Conservation (phyloP, 169 alveolate genomes). For the Plasmodium blacklocki region DNA sequence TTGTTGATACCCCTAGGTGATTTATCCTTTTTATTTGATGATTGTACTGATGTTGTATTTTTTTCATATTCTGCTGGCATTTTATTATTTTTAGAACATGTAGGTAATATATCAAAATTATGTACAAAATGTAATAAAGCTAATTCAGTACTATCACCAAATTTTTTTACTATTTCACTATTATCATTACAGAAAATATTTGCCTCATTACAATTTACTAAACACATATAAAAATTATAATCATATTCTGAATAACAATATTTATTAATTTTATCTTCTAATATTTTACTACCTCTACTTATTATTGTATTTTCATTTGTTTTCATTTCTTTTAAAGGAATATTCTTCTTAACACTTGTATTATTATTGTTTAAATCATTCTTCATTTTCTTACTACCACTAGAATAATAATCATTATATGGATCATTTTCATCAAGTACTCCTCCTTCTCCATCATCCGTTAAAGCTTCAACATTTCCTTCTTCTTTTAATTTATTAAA, state of each 20-base stretch:
- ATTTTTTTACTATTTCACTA: slow-evolving; percentile 47
- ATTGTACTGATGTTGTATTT: neutral
- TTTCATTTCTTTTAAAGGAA: slow-evolving; percentile 17
- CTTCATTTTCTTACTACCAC: neutral
- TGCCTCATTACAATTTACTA: slow-evolving; percentile 66
- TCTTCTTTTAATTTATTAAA: slow-evolving; percentile 19
- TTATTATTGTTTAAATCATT: neutral
- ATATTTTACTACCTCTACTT: slow-evolving; percentile 67
- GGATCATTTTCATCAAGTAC: neutral
- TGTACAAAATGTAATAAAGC: slow-evolving; percentile 68
- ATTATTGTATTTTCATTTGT: slow-evolving; percentile 54
- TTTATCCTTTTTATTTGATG: too few relatives aligned
- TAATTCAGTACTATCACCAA: slow-evolving; percentile 76
- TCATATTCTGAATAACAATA: slow-evolving; percentile 53
- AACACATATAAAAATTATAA: slow-evolving; percentile 63
- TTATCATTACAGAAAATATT: slow-evolving; percentile 41
- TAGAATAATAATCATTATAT: neutral
- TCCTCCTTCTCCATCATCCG: slow-evolving; percentile 1
- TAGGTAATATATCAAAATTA: slow-evolving; percentile 48
- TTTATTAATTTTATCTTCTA: slow-evolving; percentile 66
- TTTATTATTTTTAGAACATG: slow-evolving; percentile 17
- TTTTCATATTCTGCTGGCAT: slow-evolving; percentile 72
- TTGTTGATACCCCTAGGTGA: too few relatives aligned
- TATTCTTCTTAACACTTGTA: neutral
- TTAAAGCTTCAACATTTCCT: neutral